phyloP scores from a whole-genome alignment of 805 yeast genomes.

The Nakazawaea laoshanensis region DNA sequence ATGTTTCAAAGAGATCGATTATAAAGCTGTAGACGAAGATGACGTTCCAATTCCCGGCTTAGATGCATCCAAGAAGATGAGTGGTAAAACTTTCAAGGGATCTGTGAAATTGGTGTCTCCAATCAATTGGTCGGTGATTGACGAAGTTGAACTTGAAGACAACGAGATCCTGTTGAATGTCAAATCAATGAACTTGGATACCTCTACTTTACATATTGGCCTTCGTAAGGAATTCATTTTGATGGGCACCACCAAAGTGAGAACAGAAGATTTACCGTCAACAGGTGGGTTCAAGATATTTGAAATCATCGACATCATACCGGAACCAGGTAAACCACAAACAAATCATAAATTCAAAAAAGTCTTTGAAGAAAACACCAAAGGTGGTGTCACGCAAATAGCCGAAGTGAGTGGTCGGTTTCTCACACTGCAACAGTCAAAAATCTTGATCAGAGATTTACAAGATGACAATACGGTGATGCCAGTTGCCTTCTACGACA shows the following conservation, averaged over 20 bases:
- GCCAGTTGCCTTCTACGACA: constrained; percentile 90
- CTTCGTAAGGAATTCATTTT: constrained; percentile 53
- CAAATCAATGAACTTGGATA: constrained; percentile 43
- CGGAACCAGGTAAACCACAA: constrained; percentile 84
- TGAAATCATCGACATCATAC: constrained; percentile 76
- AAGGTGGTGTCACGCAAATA: constrained; percentile 77
- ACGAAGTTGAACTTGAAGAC: constrained; percentile 53
- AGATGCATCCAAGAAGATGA: constrained; percentile 35
- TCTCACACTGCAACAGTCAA: constrained; percentile 81
- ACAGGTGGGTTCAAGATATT: constrained; percentile 69
- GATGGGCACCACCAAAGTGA: constrained; percentile 67
- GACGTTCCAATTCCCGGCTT: constrained; percentile 54
- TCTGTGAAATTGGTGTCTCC: constrained; percentile 64
- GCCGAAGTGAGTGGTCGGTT: constrained; percentile 80
- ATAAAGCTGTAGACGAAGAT: constrained; percentile 66
- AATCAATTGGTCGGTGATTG: constrained; percentile 67
- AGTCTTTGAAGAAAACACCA: constrained; percentile 61
- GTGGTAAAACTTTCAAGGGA: constrained; percentile 53
- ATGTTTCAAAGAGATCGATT: constrained; percentile 49
- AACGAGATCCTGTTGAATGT: constrained; percentile 56
- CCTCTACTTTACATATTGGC: constrained; percentile 19
- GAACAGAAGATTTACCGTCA: constrained; percentile 75
- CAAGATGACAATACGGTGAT: constrained; percentile 80
- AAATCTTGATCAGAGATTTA: constrained; percentile 66
- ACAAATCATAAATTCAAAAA: constrained; percentile 71